phyloP scores from a whole-genome alignment of 768 basidiomycete genomes.

The Lyophyllum shimeji region DNA sequence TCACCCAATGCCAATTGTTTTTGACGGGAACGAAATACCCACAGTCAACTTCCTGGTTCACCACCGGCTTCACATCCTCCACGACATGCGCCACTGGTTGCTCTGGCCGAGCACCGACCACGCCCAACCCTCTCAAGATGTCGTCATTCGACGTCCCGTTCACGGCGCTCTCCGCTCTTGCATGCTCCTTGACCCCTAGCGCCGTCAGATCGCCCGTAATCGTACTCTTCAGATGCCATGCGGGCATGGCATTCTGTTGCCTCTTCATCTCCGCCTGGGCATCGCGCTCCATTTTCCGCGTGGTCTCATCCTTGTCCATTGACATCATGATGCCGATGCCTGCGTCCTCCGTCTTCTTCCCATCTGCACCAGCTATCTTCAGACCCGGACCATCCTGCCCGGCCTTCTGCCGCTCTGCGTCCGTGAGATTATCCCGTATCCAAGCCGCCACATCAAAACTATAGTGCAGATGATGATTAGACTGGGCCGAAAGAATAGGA shows the following conservation, averaged over 20 bases:
- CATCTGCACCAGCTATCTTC: constrained; percentile 73
- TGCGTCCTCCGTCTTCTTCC: constrained; percentile 63
- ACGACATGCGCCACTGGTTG: constrained; percentile 17
- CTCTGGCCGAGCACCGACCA: constrained; percentile 41
- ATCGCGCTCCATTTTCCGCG: constrained; percentile 69
- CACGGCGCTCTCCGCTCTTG: constrained; percentile 40
- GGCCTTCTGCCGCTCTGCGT: constrained; percentile 59
- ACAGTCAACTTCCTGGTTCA: constrained; percentile 69
- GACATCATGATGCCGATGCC: constrained; percentile 85
- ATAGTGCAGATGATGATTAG: constrained; percentile 7
- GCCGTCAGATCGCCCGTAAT: constrained; percentile 91
- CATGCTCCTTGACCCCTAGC: constrained; percentile 73
- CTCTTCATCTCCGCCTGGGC: constrained; percentile 82
- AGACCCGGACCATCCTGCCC: constrained; percentile 54
- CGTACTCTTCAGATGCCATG: constrained; percentile 96
- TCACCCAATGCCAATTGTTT: neutral
- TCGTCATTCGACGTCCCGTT: constrained; percentile 61
- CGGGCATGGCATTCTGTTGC: constrained; percentile 87
- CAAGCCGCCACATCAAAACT: constrained; percentile 84
- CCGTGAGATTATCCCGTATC: constrained; percentile 72
- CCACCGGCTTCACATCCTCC: constrained; percentile 27
- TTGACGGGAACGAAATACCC: constrained; percentile 23
- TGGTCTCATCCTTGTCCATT: constrained; percentile 85
- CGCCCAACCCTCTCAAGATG: constrained; percentile 67
- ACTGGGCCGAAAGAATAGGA: neutral